Evolutionary conservation across 257 asterid genomes (phyloP).

Genomic region (Coffea canephora): DNA sequence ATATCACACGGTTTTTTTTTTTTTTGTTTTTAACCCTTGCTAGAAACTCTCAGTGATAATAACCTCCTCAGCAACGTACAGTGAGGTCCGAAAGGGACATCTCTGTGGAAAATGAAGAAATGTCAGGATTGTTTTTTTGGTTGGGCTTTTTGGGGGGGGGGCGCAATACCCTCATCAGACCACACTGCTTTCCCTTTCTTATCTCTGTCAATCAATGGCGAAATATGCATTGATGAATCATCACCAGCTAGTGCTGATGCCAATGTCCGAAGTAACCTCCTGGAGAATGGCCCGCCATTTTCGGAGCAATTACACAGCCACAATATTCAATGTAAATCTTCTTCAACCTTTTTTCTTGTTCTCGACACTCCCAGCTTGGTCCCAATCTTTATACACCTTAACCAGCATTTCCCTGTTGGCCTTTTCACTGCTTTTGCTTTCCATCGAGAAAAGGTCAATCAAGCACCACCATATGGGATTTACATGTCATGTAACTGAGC

Average conservation of each 20-base stretch:
- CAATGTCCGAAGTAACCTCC: not conserved
- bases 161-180: not conserved
- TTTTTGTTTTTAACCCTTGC: too few relatives aligned
- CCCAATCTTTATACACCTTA: not conserved
- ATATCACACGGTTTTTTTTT: too few relatives aligned
- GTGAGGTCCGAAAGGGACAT: not conserved
- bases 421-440: not conserved
- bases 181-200: constrained; percentile 13
- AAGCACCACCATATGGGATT: not conserved
- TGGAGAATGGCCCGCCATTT: not conserved
- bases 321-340: not conserved
- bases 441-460: not conserved
- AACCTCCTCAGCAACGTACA: not conserved
- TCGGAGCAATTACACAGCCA: not conserved
- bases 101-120: not conserved
- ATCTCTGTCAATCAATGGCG: not conserved
- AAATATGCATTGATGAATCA: not conserved
- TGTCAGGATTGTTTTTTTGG: constrained; percentile 2
- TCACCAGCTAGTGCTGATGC: not conserved
- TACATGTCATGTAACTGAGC: too few relatives aligned
- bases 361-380: not conserved
- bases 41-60: too few relatives aligned
- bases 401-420: constrained; percentile 5
- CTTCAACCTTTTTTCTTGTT: not conserved
- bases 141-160: not conserved